These are phyloP conservation scores for Allium sativum DNA, from an alignment of 106 monocot species.

Conservation along the genomic window DNA sequence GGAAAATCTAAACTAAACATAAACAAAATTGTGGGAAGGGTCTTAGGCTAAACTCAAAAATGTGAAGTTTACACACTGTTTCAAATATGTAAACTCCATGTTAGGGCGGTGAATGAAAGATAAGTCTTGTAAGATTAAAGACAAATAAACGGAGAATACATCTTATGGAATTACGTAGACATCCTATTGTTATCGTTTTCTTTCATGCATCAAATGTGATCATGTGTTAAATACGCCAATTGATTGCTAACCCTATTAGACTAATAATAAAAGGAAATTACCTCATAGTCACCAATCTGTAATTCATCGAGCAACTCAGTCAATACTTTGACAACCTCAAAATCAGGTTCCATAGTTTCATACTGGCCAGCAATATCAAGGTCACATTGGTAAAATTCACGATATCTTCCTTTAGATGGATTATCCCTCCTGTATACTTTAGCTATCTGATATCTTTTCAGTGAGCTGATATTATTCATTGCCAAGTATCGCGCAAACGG, in stretches of 20 bases:
- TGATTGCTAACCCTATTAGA: neutral
- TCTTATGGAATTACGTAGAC: too few relatives aligned
- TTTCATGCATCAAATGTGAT: neutral
- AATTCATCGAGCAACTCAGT: constrained; percentile 73
- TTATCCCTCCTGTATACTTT: constrained; percentile 98
- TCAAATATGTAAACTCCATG: too few relatives aligned
- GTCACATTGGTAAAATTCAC: constrained; percentile 99
- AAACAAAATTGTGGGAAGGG: too few relatives aligned
- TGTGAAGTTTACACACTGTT: too few relatives aligned
- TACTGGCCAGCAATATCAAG: constrained; percentile 93
- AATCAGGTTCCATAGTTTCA: constrained; percentile 88
- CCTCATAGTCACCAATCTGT: constrained; percentile 91
- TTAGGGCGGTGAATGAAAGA: too few relatives aligned
- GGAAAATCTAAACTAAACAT: too few relatives aligned
- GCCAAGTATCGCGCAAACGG: constrained; percentile 74
- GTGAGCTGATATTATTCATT: constrained; percentile 71
- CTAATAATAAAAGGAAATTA: constrained; percentile 5
- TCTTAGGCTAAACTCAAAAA: too few relatives aligned
- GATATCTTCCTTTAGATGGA: constrained; percentile 90
- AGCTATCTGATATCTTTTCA: constrained; percentile 93
- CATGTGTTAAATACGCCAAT: neutral
- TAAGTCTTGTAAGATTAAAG: too few relatives aligned
- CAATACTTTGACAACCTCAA: constrained; percentile 84
- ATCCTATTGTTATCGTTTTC: too few relatives aligned
- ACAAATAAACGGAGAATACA: too few relatives aligned